Evolutionary conservation across 768 basidiomycete genomes (phyloP), one percentile per base, ranked within the genome.

Genomic region (Xanthoconium stramineum): DNA sequence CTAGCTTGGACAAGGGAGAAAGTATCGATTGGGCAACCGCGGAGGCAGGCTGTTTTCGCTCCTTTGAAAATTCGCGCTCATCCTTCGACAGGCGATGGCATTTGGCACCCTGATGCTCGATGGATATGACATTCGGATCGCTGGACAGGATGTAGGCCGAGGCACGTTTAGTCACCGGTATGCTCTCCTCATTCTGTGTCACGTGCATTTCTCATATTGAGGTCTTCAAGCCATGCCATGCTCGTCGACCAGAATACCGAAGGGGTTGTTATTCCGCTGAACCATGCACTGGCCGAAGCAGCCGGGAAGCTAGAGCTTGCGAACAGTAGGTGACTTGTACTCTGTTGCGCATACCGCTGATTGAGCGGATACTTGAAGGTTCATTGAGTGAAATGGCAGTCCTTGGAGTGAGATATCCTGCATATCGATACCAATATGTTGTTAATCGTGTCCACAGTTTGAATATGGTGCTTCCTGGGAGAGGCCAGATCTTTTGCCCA

Each of bases 391-490:
- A 95, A 69, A 81, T 92, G 78, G 91, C 88, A 0, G 92, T 94
- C 6, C 83, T 95, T 52, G 91, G 89, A 33, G 91, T 91, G 65
- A 62, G 87, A 74, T 24, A 10, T 56, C 47, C 43, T 2, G 33
- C 33, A 7, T 46, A 19, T 3, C 1, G n/a, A 3, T 9, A 30
- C 33, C 30, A 10, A 19, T 24, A 24, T 14, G 30, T 33, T 42
- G 13, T 43, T 62, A 17, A 66, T 50, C n/a, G 14, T 35, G n/a
- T 19, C 7, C 29, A 8, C 63, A 93, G 82, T 97, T 95, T 58
- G 94, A 96, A 66, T 92, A 91, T 60, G 94, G 94, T 0, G 80
- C 89, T 46, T 92, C 89, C 62, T 94, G 92, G 91, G 91, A 94
- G 69, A 75, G 83, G 24, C 94, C 93, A 0, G 80, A 84, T 59